Conservation (phyloP, 2,329 filamentous ascomycete species). For the Neofusicoccum kwambonambiense region DNA sequence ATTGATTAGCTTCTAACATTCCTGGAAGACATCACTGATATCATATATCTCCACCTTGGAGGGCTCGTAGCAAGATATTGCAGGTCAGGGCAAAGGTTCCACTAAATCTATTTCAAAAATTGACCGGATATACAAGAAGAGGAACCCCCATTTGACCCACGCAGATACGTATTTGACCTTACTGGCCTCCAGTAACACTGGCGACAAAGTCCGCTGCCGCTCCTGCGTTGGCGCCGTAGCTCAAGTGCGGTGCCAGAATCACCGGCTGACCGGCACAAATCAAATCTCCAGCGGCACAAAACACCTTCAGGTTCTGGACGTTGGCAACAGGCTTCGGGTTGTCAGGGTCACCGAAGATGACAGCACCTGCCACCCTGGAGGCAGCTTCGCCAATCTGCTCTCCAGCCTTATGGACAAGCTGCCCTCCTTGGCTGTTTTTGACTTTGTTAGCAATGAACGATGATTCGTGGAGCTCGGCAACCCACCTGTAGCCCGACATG, state of each 20-base stretch:
- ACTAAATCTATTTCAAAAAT: too few relatives aligned
- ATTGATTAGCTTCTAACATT: too few relatives aligned
- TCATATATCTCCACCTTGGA: too few relatives aligned
- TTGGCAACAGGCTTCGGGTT: conserved; percentile 34
- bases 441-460: not conserved
- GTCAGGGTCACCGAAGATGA: conserved; percentile 35
- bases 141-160: too few relatives aligned
- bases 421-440: conserved; percentile 35
- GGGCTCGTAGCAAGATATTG: too few relatives aligned
- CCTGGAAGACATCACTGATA: too few relatives aligned
- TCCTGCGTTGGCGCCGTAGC: conserved; percentile 33
- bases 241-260: conserved; percentile 35
- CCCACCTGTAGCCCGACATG: conserved; percentile 48
- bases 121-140: too few relatives aligned
- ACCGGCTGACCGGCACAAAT: conserved; percentile 34
- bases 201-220: conserved; percentile 34
- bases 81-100: too few relatives aligned
- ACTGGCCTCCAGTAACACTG: not conserved
- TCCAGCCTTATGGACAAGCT: conserved; percentile 48
- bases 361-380: not conserved
- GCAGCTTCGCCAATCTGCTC: not conserved
- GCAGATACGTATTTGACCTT: too few relatives aligned
- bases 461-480: not conserved
- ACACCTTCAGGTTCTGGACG: conserved; percentile 33
- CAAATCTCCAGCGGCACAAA: conserved; percentile 35